Evolutionary conservation across 805 yeast genomes (phyloP), one percentile per base, ranked within the genome.

Genomic region (Yarrowia osloensis): DNA sequence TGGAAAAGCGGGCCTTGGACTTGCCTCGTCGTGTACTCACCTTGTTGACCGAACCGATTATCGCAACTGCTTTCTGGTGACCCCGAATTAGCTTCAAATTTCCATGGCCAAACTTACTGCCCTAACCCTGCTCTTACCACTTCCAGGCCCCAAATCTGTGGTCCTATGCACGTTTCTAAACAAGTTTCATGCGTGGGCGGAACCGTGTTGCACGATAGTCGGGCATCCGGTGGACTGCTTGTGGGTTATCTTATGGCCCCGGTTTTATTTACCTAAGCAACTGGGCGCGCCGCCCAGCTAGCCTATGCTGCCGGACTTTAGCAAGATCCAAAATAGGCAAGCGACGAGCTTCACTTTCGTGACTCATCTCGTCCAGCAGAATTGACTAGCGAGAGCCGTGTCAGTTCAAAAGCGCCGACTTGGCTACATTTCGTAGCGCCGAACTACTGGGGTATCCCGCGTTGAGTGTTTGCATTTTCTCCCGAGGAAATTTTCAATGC

Each of bases 1-100:
- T 21, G 21, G 4, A 9, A 21, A 17, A 31, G 2, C 29, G 40
- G 57, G 4, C 13, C 61, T 35, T 54, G 61, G 44, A 24, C 61
- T 26, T 54, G 61, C 61, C 61, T 54, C 22, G 44, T 54, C 24
- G 15, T 57, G 63, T 57, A 57, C 63, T 57, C 63, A 57, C 63
- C 63, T 57, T 40, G 44, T 57, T 57, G 63, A 57, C 63, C 63
- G 49, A 57, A 39, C 63, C 49, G 63, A 57, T 57, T 57, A 39
- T 57, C 63, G 47, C 49, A 57, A 57, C 63, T 57, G 63, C 49
- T 57, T 57, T 57, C 63, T 57, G 49, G 49, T 57, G 63, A 40
- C 49, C 63, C 42, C 63, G 49, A 57, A 57, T 57, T 57, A 57
- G 49, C 63, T 57, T 57, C 63, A 57, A 57, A 57, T 57, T 57